Conservation (phyloP, 1,284 basidiomycete species). For the Pisolithus thermaeus region DNA sequence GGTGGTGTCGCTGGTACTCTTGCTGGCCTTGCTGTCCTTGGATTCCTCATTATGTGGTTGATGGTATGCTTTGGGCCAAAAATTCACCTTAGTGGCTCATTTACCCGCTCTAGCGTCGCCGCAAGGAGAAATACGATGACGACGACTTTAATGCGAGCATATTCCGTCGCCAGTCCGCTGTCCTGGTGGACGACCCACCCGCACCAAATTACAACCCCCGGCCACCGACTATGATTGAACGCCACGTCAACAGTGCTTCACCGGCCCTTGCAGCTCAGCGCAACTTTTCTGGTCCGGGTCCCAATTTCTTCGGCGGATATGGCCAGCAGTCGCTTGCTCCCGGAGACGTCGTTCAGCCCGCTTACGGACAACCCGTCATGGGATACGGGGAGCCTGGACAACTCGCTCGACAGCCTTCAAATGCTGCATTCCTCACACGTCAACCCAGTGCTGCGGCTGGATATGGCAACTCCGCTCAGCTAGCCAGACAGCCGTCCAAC, state of each 20-base stretch:
- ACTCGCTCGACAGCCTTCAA: conserved; percentile 21
- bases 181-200: conserved; percentile 45
- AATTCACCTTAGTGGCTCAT: neutral
- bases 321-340: conserved; percentile 31
- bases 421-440: conserved; percentile 19
- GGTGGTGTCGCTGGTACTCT: conserved; percentile 51
- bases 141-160: conserved; percentile 45
- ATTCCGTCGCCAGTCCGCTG: conserved; percentile 57
- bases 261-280: conserved; percentile 22
- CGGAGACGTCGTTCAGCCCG: conserved; percentile 16
- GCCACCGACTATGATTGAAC: conserved; percentile 54
- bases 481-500: conserved; percentile 20
- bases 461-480: conserved; percentile 18
- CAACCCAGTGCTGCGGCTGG: conserved; percentile 14
- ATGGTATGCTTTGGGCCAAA: conserved; percentile 34
- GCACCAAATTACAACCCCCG: conserved; percentile 34
- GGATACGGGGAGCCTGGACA: conserved; percentile 24
- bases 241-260: conserved; percentile 29
- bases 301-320: conserved; percentile 30
- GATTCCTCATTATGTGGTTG: conserved; percentile 47
- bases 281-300: conserved; percentile 12
- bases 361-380: conserved; percentile 14
- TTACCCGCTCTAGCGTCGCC: conserved; percentile 35
- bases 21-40: conserved; percentile 42
- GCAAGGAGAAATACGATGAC: conserved; percentile 32